Percentiles rank a stretch among this genome's conserved stretches.
phyloP scores from a whole-genome alignment of 1,284 basidiomycete genomes.

The Sparassis latifolia region DNA sequence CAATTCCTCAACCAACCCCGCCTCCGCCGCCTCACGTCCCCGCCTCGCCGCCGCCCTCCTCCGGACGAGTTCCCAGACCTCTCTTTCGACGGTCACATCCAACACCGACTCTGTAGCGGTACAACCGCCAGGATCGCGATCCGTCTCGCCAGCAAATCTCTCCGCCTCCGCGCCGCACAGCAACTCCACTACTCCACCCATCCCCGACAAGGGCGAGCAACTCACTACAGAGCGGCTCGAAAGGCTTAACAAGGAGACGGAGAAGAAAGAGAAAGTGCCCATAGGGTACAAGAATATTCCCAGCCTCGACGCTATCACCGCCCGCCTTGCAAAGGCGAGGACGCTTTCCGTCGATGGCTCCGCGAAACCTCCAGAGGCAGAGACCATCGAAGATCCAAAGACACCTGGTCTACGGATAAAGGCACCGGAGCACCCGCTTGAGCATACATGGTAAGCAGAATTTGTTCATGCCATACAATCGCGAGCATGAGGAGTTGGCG shows the following conservation, averaged over 20 bases:
- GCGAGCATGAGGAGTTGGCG: background rate
- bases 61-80: constrained; percentile 56
- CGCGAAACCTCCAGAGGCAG: constrained; percentile 63
- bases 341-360: constrained; percentile 68
- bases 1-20: constrained; percentile 29
- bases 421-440: constrained; percentile 76
- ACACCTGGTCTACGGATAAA: constrained; percentile 69
- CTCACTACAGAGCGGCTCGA: constrained; percentile 39
- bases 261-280: constrained; percentile 44
- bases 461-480: background rate
- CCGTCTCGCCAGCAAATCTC: constrained; percentile 41
- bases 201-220: constrained; percentile 35
- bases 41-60: constrained; percentile 69
- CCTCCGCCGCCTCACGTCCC: constrained; percentile 43
- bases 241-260: constrained; percentile 18
- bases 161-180: constrained; percentile 42
- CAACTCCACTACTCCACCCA: constrained; percentile 27
- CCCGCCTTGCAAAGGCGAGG: constrained; percentile 60
- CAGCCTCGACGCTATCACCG: constrained; percentile 74
- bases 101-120: constrained; percentile 59
- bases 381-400: constrained; percentile 73
- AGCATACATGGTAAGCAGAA: constrained; percentile 63
- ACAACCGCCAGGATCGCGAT: constrained; percentile 56
- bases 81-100: constrained; percentile 40
- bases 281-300: constrained; percentile 84